Evolutionary conservation across 306 rosid genomes (phyloP).

Genomic region (Pterocarpus macrocarpus): DNA sequence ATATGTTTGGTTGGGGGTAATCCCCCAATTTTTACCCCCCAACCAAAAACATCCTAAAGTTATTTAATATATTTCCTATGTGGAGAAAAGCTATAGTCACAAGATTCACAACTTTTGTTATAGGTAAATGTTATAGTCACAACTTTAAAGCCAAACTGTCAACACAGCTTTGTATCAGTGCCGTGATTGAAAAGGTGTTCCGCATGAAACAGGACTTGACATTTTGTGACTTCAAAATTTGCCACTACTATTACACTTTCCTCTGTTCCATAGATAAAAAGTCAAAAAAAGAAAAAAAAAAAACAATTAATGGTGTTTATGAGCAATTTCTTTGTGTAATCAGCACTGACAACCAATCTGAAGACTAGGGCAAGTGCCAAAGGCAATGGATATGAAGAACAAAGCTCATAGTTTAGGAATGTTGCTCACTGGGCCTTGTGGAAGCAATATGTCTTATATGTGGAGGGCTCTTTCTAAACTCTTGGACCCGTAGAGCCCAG

Average conservation of each 20-base stretch:
- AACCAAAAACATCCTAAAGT: no score
- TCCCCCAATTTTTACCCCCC: no score
- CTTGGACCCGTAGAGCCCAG: constrained; percentile 39
- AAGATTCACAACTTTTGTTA: neutral
- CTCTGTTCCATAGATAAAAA: neutral
- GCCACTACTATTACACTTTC: neutral
- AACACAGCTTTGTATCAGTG: neutral
- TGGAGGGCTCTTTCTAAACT: constrained; percentile 10
- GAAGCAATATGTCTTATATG: constrained; percentile 11
- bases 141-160: neutral
- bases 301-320: constrained; percentile 14
- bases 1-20: no score
- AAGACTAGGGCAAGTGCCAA: constrained; percentile 21
- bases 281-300: neutral
- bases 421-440: constrained; percentile 32
- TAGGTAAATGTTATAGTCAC: neutral
- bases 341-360: constrained; percentile 22
- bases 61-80: neutral
- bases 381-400: constrained; percentile 22
- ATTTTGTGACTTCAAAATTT: neutral
- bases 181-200: neutral
- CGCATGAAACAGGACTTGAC: neutral
- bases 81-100: neutral
- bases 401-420: constrained; percentile 7
- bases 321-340: constrained; percentile 24